A percentile compares a stretch with the other conserved stretches of the same genome.
Evolutionary conservation across 2,329 filamentous ascomycete genomes (phyloP).

Genomic region (Chrysoporthe cubensis): DNA sequence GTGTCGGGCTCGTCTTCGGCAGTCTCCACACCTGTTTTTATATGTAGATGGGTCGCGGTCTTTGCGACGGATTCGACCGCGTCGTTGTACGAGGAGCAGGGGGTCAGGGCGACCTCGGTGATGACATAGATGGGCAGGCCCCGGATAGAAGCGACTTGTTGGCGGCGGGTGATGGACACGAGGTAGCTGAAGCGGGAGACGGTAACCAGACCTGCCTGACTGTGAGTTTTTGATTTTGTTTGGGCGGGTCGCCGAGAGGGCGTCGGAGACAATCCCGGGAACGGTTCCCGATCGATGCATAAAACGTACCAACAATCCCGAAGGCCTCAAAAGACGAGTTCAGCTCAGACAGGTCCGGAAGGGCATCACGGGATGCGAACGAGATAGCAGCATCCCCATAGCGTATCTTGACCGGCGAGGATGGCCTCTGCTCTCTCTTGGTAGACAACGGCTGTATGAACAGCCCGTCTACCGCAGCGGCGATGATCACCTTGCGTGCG

Average conservation of each 20-base stretch:
- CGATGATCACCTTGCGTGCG: conserved; percentile 78
- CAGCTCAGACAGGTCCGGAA: conserved; percentile 48
- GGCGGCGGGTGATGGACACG: conserved; percentile 81
- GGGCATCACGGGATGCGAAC: conserved; percentile 48
- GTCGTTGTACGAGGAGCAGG: conserved; percentile 75
- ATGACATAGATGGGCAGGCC: conserved; percentile 84
- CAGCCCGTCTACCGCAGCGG: conserved; percentile 81
- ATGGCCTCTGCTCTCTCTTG: conserved; percentile 62
- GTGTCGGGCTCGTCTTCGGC: conserved; percentile 40
- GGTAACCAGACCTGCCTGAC: conserved; percentile 72
- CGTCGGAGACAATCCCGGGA: background rate
- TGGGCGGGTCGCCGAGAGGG: background rate
- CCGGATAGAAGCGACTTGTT: conserved; percentile 86
- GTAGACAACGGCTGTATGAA: conserved; percentile 73
- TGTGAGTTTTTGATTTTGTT: conserved; percentile 1
- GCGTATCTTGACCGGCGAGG: conserved; percentile 67
- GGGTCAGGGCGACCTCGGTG: conserved; percentile 88
- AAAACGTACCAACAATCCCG: conserved; percentile 57
- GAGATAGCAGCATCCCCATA: conserved; percentile 64
- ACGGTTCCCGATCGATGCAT: background rate
- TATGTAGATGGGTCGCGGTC: conserved; percentile 51
- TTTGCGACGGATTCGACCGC: conserved; percentile 72
- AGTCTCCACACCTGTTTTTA: conserved; percentile 40
- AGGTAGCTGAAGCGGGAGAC: conserved; percentile 83
- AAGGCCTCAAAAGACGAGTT: conserved; percentile 62